Base-by-base conservation (phyloP, 768 basidiomycete species). In the Hericium erinaceus region DNA sequence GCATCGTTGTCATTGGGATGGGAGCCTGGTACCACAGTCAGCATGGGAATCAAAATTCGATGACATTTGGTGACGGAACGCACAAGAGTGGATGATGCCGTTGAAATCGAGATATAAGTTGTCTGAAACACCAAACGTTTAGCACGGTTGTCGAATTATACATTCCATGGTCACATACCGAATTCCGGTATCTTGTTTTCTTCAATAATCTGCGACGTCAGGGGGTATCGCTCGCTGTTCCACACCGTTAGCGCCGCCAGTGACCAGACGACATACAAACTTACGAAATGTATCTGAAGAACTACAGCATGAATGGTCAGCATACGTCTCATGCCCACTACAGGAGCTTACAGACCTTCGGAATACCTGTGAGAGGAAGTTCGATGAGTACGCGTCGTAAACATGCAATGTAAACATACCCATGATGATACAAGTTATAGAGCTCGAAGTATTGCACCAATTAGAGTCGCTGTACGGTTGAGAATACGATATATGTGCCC, bases 121-220 rank as follows among this genome's bases (percentile, higher is more conserved):
- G 72, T 92, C 89, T 91, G 64, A 57, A 26, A 15, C 8, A 20
- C 7, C 56, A 50, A 61, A 54, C 57, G 48, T 39, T 50, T 67
- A 5, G 62, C 58, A 48, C 7, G 61, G 57, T 58, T 20, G 18
- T 39, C 49, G 10, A 4, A 41, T n/a, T 3, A 20, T 13, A 9
- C 9, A 40, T 26, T 33, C 12, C 41, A 52, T 55, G 38, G 41
- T 58, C 60, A 69, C 80, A 60, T 60, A 89, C 92, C 95, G 68
- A 99, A 99, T 73, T 98, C 97, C 15, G 94, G 95, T 60, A 99
- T 98, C 77, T 94, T 93, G 75, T 98, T 97, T 77, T 97, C 94
- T 71, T 95, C 85, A 61, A 98, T 97, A 58, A 98, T 79, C 70
- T 98, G 97, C 16, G 95, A 98, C 15, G 95, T 99, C 64, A 99